Conservation (phyloP, 805 yeast species). For the Helenozyma baotianmanensis region DNA sequence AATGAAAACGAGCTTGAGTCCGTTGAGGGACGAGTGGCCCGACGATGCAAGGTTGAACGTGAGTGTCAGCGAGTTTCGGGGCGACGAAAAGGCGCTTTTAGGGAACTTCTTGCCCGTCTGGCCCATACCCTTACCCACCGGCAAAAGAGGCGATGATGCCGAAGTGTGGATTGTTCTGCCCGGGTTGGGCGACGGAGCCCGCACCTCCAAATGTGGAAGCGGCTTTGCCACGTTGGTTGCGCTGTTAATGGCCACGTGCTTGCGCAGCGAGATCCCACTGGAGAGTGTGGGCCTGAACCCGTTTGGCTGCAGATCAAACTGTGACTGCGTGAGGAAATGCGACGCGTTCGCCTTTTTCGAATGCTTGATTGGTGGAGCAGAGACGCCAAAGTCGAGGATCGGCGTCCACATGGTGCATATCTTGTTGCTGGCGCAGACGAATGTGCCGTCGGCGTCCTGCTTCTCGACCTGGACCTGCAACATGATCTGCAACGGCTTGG, state of each 20-base stretch:
- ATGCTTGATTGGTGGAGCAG: slow-evolving; percentile 37
- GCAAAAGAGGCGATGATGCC: slow-evolving; percentile 7
- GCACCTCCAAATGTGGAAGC: neutral
- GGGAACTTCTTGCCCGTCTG: slow-evolving; percentile 3
- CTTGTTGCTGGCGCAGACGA: slow-evolving; percentile 19
- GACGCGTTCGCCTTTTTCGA: slow-evolving; percentile 24
- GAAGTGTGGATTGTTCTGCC: slow-evolving; percentile 1
- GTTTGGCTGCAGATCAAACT: slow-evolving; percentile 3
- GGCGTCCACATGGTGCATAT: slow-evolving; percentile 40
- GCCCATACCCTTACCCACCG: slow-evolving; percentile 2
- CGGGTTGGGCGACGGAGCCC: neutral
- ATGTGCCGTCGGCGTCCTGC: slow-evolving; percentile 3
- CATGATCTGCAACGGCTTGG: slow-evolving; percentile 25
- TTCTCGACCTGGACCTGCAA: slow-evolving; percentile 24
- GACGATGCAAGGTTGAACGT: slow-evolving; percentile 33
- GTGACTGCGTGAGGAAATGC: slow-evolving; percentile 17
- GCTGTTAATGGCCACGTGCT: slow-evolving; percentile 21
- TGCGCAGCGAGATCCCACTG: slow-evolving; percentile 8
- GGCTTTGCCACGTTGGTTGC: slow-evolving; percentile 16
- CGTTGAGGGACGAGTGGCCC: slow-evolving; percentile 32
- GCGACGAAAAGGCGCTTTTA: slow-evolving; percentile 4
- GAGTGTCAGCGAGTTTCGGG: slow-evolving; percentile 24
- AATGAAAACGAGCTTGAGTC: slow-evolving; percentile 32
- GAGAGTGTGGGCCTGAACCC: neutral
- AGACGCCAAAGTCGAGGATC: slow-evolving; percentile 30